phyloP scores from a whole-genome alignment of 1,284 basidiomycete species.

The Puccinia hordei region DNA sequence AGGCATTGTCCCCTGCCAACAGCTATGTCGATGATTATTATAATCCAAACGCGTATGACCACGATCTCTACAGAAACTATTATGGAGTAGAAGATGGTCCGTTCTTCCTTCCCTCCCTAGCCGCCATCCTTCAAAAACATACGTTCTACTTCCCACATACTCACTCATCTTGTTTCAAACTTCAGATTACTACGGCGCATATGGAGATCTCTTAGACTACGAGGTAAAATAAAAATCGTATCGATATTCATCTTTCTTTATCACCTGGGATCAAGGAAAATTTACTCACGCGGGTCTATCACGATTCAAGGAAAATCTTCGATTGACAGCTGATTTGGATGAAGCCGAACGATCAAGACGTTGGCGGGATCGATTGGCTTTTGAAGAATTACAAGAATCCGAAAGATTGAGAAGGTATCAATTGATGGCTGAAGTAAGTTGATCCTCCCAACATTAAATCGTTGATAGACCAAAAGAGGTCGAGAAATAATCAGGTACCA shows the following conservation, averaged over 20 bases:
- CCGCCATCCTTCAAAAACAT: not conserved
- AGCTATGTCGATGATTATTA: slow-evolving; percentile 36
- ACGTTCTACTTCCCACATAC: not conserved
- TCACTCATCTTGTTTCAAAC: not conserved
- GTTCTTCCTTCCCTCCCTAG: not conserved
- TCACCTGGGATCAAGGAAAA: not conserved
- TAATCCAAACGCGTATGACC: slow-evolving; percentile 49
- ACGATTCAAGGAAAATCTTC: slow-evolving; percentile 42
- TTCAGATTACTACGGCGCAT: slow-evolving; percentile 49
- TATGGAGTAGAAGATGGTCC: slow-evolving; percentile 49
- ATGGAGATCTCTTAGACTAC: slow-evolving; percentile 50
- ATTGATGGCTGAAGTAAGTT: slow-evolving; percentile 48
- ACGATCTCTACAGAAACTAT: slow-evolving; percentile 45
- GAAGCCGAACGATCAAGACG: slow-evolving; percentile 46
- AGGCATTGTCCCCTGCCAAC: slow-evolving; percentile 19
- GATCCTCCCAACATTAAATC: not conserved
- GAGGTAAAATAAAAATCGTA: slow-evolving; percentile 23
- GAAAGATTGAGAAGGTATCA: slow-evolving; percentile 45
- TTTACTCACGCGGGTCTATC: not conserved
- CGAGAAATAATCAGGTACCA: not conserved
- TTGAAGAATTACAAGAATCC: slow-evolving; percentile 48
- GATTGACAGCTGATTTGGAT: slow-evolving; percentile 42
- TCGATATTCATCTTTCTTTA: not conserved
- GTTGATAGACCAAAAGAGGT: not conserved
- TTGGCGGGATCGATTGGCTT: slow-evolving; percentile 47